Conservation (phyloP, 1,284 basidiomycete species). For the Ustilago esculenta region DNA sequence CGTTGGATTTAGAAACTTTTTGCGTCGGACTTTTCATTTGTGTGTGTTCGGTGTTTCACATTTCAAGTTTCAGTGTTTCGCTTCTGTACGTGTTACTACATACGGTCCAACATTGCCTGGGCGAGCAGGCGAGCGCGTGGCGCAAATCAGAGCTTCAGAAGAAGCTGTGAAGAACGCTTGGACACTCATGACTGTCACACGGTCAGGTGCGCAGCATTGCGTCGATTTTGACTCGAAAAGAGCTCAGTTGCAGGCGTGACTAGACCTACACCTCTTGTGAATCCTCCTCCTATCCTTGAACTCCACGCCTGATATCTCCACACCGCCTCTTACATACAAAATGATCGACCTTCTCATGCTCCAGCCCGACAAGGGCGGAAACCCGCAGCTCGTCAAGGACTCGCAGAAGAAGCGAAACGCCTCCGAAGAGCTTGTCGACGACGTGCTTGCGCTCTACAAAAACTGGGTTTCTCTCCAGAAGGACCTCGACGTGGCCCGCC, state of each 20-base stretch:
- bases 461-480: constrained; percentile 91
- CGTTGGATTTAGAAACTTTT: too few relatives aligned
- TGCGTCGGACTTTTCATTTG: too few relatives aligned
- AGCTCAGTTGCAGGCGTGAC: not conserved
- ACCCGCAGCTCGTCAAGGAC: constrained; percentile 89
- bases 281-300: not conserved
- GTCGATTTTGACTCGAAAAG: constrained; percentile 20
- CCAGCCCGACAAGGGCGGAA: constrained; percentile 75
- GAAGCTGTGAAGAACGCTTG: constrained; percentile 8
- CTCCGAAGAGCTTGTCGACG: constrained; percentile 88
- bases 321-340: constrained; percentile 2
- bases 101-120: not conserved
- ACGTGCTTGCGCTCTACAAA: constrained; percentile 89
- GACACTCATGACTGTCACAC: not conserved
- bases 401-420: constrained; percentile 92
- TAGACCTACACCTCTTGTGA: constrained; percentile 16
- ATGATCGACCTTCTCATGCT: constrained; percentile 58
- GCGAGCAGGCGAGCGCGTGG: too few relatives aligned
- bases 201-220: too few relatives aligned
- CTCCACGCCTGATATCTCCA: not conserved
- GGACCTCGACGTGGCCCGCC: constrained; percentile 79
- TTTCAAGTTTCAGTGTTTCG: too few relatives aligned
- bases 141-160: too few relatives aligned
- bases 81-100: too few relatives aligned
- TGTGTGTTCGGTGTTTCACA: too few relatives aligned